phyloP scores from a whole-genome alignment of 106 monocot genomes.

The Alisma plantagoaquatica region DNA sequence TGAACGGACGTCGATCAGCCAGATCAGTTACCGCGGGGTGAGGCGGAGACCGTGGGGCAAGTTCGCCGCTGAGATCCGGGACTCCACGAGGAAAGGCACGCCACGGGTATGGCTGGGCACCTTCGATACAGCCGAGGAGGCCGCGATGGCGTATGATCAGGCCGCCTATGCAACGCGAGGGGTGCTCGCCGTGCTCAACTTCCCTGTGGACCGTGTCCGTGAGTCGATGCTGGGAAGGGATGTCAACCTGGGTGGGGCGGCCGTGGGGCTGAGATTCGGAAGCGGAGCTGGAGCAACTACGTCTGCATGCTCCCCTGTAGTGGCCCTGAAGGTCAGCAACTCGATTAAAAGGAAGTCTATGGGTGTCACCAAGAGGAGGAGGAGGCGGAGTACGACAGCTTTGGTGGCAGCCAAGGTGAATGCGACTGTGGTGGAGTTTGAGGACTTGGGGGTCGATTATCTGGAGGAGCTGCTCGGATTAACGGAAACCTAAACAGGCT shows the following conservation, averaged over 20 bases:
- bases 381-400: neutral
- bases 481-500: too few species aligned
- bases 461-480: constrained; percentile 6
- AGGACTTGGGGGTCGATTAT: neutral
- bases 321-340: constrained; percentile 6
- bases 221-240: neutral
- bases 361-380: too few species aligned
- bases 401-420: too few species aligned
- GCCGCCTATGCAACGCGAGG: constrained; percentile 5
- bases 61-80: too few species aligned
- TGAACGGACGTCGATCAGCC: neutral
- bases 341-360: too few species aligned
- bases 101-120: too few species aligned
- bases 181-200: constrained; percentile 6
- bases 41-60: constrained; percentile 6
- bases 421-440: neutral
- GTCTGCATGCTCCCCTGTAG: constrained; percentile 2
- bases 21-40: neutral
- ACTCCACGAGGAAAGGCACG: constrained; percentile 1
- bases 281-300: too few species aligned
- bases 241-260: neutral
- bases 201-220: neutral
- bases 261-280: too few species aligned
- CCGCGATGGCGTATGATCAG: constrained; percentile 10
- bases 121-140: too few species aligned